Percentiles rank a stretch among this genome's conserved stretches.
Conservation (phyloP, 2,329 filamentous ascomycete species). For the Aspergillus quadricinctus region DNA sequence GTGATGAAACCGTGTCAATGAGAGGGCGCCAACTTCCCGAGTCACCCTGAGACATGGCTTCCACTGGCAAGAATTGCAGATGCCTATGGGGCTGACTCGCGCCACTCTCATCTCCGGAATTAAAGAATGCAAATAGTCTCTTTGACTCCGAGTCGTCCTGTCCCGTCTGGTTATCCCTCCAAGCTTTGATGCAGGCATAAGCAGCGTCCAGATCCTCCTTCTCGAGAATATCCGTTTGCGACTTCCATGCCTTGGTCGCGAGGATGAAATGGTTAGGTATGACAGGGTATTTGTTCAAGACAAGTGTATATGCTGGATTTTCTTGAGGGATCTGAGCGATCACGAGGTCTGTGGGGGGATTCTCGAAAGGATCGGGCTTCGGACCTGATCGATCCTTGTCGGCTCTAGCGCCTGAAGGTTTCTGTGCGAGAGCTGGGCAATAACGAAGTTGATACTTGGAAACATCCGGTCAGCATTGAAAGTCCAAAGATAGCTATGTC, state of each 20-base stretch:
- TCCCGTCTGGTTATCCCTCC: conserved; percentile 22
- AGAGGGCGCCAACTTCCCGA: conserved; percentile 44
- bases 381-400: conserved; percentile 15
- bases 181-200: conserved; percentile 40
- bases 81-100: conserved; percentile 47
- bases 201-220: conserved; percentile 39
- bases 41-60: conserved; percentile 38
- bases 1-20: conserved; percentile 36
- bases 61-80: conserved; percentile 45
- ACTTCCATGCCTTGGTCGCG: conserved; percentile 41
- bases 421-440: conserved; percentile 46
- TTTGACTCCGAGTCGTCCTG: conserved; percentile 6
- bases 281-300: conserved; percentile 48
- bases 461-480: neutral
- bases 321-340: conserved; percentile 36
- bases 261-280: conserved; percentile 48
- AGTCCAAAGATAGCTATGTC: neutral
- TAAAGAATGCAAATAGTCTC: conserved; percentile 47
- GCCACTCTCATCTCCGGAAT: conserved; percentile 46
- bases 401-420: conserved; percentile 29
- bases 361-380: conserved; percentile 43
- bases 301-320: conserved; percentile 36
- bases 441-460: conserved; percentile 46
- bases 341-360: conserved; percentile 40
- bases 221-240: conserved; percentile 43